A percentile compares a stretch with the other conserved stretches of the same genome.
Evolutionary conservation across 805 yeast genomes (phyloP).

Genomic region (Wickerhamomyces chaumierensis): DNA sequence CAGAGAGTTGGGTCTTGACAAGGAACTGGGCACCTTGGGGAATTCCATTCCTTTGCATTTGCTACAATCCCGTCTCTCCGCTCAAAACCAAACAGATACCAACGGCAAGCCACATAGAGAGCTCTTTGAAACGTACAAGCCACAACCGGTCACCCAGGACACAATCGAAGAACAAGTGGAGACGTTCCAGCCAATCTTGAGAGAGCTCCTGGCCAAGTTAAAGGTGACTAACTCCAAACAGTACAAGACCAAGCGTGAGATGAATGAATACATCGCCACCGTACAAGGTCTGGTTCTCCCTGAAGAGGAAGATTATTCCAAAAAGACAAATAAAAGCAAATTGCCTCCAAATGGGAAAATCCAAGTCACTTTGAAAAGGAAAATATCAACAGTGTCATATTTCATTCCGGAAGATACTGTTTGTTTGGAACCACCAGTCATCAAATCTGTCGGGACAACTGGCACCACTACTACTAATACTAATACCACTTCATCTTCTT

Average conservation of each 20-base stretch:
- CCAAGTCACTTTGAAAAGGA: conserved; percentile 52
- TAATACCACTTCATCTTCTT: too few species aligned
- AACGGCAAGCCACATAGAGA: conserved; percentile 44
- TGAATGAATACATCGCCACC: conserved; percentile 19
- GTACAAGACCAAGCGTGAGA: conserved; percentile 15
- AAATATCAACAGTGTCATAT: conserved; percentile 36
- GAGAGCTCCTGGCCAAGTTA: conserved; percentile 29
- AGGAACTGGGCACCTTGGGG: conserved; percentile 77
- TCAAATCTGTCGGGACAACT: neutral
- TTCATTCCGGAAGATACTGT: conserved; percentile 30
- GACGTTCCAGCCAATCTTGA: conserved; percentile 43
- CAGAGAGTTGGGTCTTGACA: conserved; percentile 84
- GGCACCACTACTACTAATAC: too few species aligned
- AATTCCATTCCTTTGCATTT: conserved; percentile 84
- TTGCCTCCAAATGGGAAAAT: conserved; percentile 89
- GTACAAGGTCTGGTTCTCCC: conserved; percentile 37
- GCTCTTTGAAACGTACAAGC: conserved; percentile 48
- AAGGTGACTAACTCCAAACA: conserved; percentile 30
- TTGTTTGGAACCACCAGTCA: neutral
- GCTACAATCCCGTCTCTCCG: conserved; percentile 64
- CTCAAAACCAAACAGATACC: conserved; percentile 35
- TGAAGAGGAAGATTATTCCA: conserved; percentile 81
- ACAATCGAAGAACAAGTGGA: conserved; percentile 46
- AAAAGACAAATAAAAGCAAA: conserved; percentile 54
- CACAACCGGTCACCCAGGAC: conserved; percentile 39